These are phyloP conservation scores for Termitomyces sp. DNA, from an alignment of 768 basidiomycete genomes.

Conservation along the genomic window DNA sequence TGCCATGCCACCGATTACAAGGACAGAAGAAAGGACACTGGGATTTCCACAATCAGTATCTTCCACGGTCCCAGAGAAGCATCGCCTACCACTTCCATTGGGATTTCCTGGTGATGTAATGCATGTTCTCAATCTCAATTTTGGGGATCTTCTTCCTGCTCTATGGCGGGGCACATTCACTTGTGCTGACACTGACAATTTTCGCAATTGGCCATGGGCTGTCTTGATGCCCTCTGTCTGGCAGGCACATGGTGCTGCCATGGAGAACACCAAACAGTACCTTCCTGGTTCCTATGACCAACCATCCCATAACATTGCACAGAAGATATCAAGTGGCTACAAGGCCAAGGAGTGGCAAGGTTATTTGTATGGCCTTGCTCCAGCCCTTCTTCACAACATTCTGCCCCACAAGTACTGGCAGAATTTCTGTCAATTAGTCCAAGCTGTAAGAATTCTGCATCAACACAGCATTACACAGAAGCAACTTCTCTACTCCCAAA, in stretches of 20 bases:
- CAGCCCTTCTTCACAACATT: conserved; percentile 26
- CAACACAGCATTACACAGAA: no score
- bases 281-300: conserved; percentile 30
- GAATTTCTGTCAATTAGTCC: no score
- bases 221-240: conserved; percentile 28
- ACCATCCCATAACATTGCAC: conserved; percentile 25
- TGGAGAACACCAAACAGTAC: conserved; percentile 13
- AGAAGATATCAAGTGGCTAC: conserved; percentile 38
- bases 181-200: conserved; percentile 19
- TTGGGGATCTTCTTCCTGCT: not conserved
- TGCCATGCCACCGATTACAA: no score
- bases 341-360: conserved; percentile 34
- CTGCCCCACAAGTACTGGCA: conserved; percentile 28
- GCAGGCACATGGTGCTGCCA: conserved; percentile 31
- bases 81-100: not conserved
- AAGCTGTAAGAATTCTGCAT: no score
- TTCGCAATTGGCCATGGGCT: conserved; percentile 30
- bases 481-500: no score
- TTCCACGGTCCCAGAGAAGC: no score
- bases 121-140: not conserved
- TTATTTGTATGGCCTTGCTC: conserved; percentile 34
- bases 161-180: conserved; percentile 32
- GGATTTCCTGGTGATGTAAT: not conserved
- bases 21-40: no score
- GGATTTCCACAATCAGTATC: no score